Evolutionary conservation across 345 rosid genomes (phyloP).

Genomic region (Arabis alpina): DNA sequence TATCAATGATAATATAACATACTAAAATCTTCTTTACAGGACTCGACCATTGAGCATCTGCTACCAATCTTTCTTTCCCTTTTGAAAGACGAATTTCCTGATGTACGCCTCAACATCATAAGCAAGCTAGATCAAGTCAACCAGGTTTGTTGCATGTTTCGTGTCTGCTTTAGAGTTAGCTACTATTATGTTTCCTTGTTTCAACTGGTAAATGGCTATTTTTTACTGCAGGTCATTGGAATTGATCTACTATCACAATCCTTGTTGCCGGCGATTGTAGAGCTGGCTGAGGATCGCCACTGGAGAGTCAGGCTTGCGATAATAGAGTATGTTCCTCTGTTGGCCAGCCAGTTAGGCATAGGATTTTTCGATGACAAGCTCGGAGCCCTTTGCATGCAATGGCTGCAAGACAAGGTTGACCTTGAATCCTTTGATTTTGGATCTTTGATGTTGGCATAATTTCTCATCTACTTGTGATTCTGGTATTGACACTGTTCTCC

Average conservation of each 20-base stretch:
- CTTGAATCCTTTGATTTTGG: slow-evolving; percentile 19
- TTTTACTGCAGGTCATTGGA: slow-evolving; percentile 79
- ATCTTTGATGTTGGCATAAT: neutral
- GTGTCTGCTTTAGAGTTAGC: neutral
- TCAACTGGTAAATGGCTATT: neutral
- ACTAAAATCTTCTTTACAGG: slow-evolving; percentile 49
- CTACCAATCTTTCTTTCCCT: slow-evolving; percentile 98
- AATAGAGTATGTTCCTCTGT: slow-evolving; percentile 91
- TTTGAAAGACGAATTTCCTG: slow-evolving; percentile 98
- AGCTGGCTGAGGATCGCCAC: slow-evolving; percentile 98
- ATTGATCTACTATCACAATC: slow-evolving; percentile 95
- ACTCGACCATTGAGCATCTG: slow-evolving; percentile 93
- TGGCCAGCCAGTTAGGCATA: slow-evolving; percentile 96
- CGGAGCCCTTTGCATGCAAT: slow-evolving; percentile 95
- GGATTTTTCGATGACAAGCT: slow-evolving; percentile 94
- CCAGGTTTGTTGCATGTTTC: slow-evolving; percentile 63
- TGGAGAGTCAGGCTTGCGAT: slow-evolving; percentile 99
- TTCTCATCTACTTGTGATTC: slow-evolving; percentile 8
- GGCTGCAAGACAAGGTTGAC: slow-evolving; percentile 92
- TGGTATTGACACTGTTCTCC: slow-evolving; percentile 20
- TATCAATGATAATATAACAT: slow-evolving; percentile 5
- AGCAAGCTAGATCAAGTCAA: slow-evolving; percentile 99
- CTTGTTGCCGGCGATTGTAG: slow-evolving; percentile 94
- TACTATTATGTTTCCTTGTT: neutral
- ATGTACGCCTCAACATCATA: slow-evolving; percentile 94